Evolutionary conservation across 441 rosid species (phyloP), one percentile per base, ranked within the genome.

Genomic region (Viola pubescens): DNA sequence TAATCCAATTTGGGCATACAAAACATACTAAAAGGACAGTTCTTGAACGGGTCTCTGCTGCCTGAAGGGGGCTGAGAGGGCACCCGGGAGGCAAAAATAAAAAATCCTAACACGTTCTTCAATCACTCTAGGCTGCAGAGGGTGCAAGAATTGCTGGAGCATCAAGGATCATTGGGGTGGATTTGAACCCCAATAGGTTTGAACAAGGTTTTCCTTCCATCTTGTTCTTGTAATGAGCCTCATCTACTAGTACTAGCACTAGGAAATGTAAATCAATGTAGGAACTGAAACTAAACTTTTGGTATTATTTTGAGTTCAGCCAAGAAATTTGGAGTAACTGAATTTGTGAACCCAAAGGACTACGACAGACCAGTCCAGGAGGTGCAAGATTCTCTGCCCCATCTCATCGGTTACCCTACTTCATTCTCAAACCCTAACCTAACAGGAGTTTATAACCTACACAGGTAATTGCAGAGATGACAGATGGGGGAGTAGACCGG

Each of bases 151-250:
- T 75, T 40, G 62, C 75, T 2, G 85, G 85, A 13, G 80, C 82
- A 7, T 71, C 85, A 3, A 73, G 87, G 81, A 77, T 89, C 64
- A 89, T 89, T 46, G 95, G 90, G 58, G 87, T 87, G 67, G 95
- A 89, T 70, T 63, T 78, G 52, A 83, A 89, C 65, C 56, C 87
- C 0, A 64, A 19, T 9, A 82, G 78, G 64, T 81, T 89, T n/a
- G 59, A 76, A 4, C 68, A 69, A 77, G 94, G 94, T 86, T 64
- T 12, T 13, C 7, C 48, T 9, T 4, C 42, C 46, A 13, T 4
- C 4, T 3, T 4, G 54, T 56, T 19, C 3, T 16, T 9, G 12
- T 37, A 16, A 16, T 16, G 19, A 16, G 19, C 19, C 19, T 16
- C 19, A 16, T 16, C 19, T 16, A 16, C 19, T 16, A 16, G 19